Evolutionary conservation across 805 yeast genomes (phyloP).

Genomic region (Wilhelminamyces savonicus): DNA sequence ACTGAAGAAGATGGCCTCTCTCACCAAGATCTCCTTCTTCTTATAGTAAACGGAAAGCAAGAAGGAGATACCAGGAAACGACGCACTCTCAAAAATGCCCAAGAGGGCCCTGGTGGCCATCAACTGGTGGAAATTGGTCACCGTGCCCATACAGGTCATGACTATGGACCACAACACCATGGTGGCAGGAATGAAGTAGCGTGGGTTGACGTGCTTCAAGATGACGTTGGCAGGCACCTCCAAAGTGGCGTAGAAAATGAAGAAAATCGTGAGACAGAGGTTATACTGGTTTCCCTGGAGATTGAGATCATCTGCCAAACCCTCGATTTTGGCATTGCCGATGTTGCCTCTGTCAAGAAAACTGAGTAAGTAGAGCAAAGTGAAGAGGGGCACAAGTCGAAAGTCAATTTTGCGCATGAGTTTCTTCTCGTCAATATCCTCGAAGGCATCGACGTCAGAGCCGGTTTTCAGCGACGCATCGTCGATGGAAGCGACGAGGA

Average conservation of each 20-base stretch:
- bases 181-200: conserved; percentile 54
- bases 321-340: conserved; percentile 7
- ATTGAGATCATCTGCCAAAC: conserved; percentile 5
- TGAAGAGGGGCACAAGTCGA: conserved; percentile 2
- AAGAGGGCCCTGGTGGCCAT: conserved; percentile 58
- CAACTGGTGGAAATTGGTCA: conserved; percentile 50
- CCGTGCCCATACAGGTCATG: conserved; percentile 62
- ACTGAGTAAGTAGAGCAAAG: conserved; percentile 4
- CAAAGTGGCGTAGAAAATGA: conserved; percentile 5
- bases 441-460: too few relatives aligned
- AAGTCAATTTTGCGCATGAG: conserved; percentile 5
- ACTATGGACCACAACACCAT: conserved; percentile 60
- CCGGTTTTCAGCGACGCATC: too few relatives aligned
- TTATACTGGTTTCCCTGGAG: conserved; percentile 4
- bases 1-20: conserved; percentile 64
- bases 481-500: too few relatives aligned
- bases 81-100: conserved; percentile 65
- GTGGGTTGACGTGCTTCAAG: conserved; percentile 39
- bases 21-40: conserved; percentile 58
- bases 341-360: conserved; percentile 9
- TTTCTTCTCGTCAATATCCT: not conserved
- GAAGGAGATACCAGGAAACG: conserved; percentile 73
- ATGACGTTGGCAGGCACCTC: conserved; percentile 8
- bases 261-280: conserved; percentile 7
- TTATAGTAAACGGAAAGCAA: conserved; percentile 61